phyloP scores from a whole-genome alignment of 208 protist species.

The Leishmania mexicana region DNA sequence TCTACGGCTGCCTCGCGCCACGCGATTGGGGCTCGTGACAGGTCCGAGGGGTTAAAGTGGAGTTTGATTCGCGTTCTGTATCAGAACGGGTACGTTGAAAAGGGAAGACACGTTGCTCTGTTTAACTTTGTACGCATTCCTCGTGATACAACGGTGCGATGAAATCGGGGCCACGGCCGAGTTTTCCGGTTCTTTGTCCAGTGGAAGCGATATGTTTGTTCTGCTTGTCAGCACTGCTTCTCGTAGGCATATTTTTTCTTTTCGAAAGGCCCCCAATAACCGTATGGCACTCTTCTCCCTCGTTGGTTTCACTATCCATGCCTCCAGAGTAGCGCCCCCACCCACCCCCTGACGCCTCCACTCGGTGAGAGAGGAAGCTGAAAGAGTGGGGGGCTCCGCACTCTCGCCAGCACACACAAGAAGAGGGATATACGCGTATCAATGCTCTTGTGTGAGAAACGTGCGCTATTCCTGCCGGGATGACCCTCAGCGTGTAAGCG shows the following conservation, averaged over 20 bases:
- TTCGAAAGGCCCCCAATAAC: background rate
- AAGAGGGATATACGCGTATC: background rate
- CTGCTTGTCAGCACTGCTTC: slow-evolving; percentile 11
- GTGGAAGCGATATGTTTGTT: background rate
- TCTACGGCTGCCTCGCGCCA: background rate
- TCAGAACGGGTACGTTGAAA: background rate
- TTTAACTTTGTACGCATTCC: background rate
- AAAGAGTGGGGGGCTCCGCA: background rate
- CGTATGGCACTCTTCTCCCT: background rate
- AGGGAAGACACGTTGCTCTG: background rate
- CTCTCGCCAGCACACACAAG: background rate
- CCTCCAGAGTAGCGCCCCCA: background rate
- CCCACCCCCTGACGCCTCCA: background rate
- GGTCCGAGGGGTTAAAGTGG: background rate
- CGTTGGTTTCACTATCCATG: background rate
- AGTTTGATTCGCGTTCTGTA: background rate
- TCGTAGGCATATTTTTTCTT: slow-evolving; percentile 11
- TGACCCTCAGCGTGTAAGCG: background rate
- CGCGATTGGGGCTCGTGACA: background rate
- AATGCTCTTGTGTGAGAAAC: background rate
- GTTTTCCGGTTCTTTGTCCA: slow-evolving; percentile 10
- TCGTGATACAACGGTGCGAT: background rate
- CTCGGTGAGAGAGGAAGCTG: background rate
- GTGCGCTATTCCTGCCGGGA: background rate
- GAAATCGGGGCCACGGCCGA: background rate